Evolutionary conservation across 805 yeast genomes (phyloP).

Genomic region (Metschnikowia shivogae): DNA sequence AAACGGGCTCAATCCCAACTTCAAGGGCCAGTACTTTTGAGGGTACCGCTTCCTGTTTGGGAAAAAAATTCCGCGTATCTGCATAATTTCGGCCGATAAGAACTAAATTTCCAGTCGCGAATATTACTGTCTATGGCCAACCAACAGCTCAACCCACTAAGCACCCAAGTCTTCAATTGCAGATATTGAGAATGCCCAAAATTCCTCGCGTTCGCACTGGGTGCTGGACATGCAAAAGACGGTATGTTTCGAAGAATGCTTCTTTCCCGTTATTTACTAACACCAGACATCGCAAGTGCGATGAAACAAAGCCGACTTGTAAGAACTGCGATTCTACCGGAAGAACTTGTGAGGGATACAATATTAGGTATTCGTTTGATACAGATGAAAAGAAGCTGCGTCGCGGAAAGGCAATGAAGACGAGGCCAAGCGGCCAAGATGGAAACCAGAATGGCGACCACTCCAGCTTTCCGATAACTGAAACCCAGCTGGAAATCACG

Average conservation of each 20-base stretch:
- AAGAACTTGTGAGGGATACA: constrained; percentile 49
- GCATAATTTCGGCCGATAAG: constrained; percentile 1
- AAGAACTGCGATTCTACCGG: constrained; percentile 44
- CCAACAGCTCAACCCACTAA: neutral
- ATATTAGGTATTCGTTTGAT: constrained; percentile 44
- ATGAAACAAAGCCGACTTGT: constrained; percentile 51
- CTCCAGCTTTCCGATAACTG: neutral
- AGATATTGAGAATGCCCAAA: constrained; percentile 25
- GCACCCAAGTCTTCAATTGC: neutral
- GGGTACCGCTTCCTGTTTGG: neutral
- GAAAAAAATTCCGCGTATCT: neutral
- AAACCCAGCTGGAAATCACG: too few species aligned
- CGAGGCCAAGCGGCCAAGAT: neutral
- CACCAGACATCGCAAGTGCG: constrained; percentile 50
- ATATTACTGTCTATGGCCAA: neutral
- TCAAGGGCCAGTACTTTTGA: constrained; percentile 3
- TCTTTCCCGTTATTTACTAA: constrained; percentile 7
- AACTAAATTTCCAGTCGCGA: neutral
- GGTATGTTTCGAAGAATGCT: constrained; percentile 26
- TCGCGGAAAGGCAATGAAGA: neutral
- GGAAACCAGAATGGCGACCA: neutral
- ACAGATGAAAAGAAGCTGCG: constrained; percentile 19
- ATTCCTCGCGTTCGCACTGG: constrained; percentile 53
- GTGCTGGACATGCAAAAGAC: constrained; percentile 53
- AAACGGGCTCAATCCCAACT: neutral